Conservation (phyloP, 2,329 filamentous ascomycete genomes). For the Penicillium sp. region DNA sequence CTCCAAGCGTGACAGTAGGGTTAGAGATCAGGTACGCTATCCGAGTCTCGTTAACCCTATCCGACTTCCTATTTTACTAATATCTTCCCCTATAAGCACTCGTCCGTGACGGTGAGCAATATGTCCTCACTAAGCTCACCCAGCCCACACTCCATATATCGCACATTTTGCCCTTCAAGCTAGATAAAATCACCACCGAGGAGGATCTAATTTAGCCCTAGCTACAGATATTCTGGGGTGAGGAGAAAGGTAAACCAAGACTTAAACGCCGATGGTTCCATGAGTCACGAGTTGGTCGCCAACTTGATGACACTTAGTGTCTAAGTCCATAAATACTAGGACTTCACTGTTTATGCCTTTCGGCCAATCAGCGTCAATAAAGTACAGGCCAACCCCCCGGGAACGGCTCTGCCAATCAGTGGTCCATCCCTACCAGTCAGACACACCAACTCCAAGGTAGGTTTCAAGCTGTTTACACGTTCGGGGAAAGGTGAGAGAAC, state of each 20-base stretch:
- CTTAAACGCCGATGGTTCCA: not conserved
- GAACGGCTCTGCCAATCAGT: no score
- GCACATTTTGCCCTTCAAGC: not conserved
- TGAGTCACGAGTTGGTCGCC: not conserved
- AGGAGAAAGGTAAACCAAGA: not conserved
- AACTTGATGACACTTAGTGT: conserved; percentile 4
- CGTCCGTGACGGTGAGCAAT: not conserved
- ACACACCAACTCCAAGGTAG: no score
- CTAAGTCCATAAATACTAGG: not conserved
- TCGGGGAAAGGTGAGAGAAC: no score
- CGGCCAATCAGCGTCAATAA: conserved; percentile 1
- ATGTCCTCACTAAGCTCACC: not conserved
- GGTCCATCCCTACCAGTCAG: no score
- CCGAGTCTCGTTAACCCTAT: no score
- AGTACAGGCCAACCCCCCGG: not conserved
- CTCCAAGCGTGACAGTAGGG: no score
- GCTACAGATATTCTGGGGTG: not conserved
- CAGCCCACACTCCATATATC: not conserved
- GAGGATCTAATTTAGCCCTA: not conserved
- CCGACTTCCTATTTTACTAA: no score
- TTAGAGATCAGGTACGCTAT: no score
- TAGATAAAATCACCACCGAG: not conserved
- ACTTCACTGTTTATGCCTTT: not conserved
- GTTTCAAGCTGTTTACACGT: no score
- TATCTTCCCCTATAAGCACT: not conserved